Percentiles rank a stretch among this genome's conserved stretches.
Evolutionary conservation across 108 stramenopile species (phyloP).

Genomic region (Fragilaria radians): DNA sequence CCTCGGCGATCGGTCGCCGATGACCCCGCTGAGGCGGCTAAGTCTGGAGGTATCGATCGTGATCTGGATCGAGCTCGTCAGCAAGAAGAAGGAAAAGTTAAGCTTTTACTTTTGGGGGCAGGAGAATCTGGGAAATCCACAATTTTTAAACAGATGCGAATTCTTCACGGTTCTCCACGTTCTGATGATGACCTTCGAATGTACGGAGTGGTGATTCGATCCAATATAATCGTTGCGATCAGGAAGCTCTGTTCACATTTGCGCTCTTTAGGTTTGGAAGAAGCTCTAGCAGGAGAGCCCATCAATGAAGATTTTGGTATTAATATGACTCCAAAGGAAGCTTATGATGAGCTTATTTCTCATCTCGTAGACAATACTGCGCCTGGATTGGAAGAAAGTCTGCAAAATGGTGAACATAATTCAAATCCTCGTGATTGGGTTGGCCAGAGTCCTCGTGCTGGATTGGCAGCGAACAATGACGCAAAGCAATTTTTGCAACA

Average conservation of each 20-base stretch:
- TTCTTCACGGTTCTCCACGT: conserved; percentile 60
- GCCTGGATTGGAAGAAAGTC: conserved; percentile 7
- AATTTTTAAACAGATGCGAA: conserved; percentile 93
- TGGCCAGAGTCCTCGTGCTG: conserved; percentile 75
- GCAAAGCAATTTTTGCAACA: conserved; percentile 76
- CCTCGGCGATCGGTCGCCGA: conserved; percentile 8
- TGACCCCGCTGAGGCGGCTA: conserved; percentile 28
- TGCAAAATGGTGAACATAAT: neutral
- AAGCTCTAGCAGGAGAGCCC: conserved; percentile 55
- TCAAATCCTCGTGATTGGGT: conserved; percentile 68
- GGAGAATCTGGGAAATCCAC: conserved; percentile 99
- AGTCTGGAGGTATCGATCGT: conserved; percentile 36
- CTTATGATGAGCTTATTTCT: conserved; percentile 45
- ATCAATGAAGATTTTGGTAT: conserved; percentile 9
- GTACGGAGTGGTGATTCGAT: conserved; percentile 86
- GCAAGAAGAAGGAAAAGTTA: conserved; percentile 77
- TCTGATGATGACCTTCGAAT: conserved; percentile 73
- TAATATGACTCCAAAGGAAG: conserved; percentile 56
- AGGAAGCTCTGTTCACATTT: conserved; percentile 67
- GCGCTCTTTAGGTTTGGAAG: conserved; percentile 54
- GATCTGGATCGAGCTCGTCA: conserved; percentile 38
- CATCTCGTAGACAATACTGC: conserved; percentile 73
- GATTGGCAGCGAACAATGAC: conserved; percentile 75
- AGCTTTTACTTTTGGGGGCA: conserved; percentile 96
- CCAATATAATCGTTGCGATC: conserved; percentile 63